These are phyloP conservation scores for Xylaria sp. DNA, from an alignment of 2,329 filamentous ascomycete genomes.

Conservation along the genomic window DNA sequence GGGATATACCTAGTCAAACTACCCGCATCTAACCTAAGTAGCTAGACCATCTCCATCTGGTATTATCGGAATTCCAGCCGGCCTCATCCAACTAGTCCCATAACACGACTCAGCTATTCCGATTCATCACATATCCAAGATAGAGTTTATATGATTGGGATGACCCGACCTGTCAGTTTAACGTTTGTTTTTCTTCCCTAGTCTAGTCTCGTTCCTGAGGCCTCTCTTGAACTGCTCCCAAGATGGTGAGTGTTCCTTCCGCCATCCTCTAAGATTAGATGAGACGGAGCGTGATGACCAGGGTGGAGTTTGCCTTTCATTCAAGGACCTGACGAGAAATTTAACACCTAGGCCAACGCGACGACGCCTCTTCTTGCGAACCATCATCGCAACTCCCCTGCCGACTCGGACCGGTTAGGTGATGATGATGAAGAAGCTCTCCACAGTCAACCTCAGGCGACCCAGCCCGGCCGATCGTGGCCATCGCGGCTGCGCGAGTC, in stretches of 20 bases:
- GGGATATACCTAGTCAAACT: too few relatives aligned
- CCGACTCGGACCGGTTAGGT: conserved; percentile 32
- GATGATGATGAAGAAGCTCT: conserved; percentile 52
- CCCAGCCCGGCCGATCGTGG: conserved; percentile 40
- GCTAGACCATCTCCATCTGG: too few relatives aligned
- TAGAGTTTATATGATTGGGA: conserved; percentile 4
- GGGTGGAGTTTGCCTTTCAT: background rate
- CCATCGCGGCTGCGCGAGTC: conserved; percentile 71
- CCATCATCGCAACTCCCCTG: conserved; percentile 40
- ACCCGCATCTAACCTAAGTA: too few relatives aligned
- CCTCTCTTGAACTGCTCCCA: conserved; percentile 3
- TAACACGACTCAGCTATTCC: background rate
- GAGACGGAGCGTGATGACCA: background rate
- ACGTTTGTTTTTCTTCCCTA: background rate
- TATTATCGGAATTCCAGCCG: too few relatives aligned
- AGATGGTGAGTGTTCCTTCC: conserved; percentile 24
- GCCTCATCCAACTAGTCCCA: background rate
- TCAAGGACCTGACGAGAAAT: conserved; percentile 11
- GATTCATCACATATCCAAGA: background rate
- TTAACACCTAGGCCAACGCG: conserved; percentile 40
- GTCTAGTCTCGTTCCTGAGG: background rate
- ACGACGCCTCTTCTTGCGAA: conserved; percentile 48
- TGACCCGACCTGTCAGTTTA: background rate
- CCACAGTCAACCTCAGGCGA: conserved; percentile 45
- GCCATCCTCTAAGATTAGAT: background rate